Evolutionary conservation across 192 early-diverging fungal genomes (phyloP), one percentile per base, ranked within the genome.

Genomic region (Backusella circina): DNA sequence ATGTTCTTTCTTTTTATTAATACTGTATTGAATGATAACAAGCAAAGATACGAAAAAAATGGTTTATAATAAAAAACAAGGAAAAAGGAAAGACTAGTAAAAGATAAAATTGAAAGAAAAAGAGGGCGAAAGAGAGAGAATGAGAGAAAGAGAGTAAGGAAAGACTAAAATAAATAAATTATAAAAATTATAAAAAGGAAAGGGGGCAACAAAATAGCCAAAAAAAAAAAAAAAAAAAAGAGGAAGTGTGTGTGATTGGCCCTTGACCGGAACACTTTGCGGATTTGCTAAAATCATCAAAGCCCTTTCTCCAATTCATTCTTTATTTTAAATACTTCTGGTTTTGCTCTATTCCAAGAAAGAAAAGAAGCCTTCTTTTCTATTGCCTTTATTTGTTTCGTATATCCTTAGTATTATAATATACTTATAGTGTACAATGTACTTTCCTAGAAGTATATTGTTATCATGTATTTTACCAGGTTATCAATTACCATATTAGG

Each of bases 141-240:
- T 64, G 66, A 75, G n/a, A 26, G 35, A 67, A 39, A 50, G 61
- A 68, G 32, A 38, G 44, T n/a, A 65, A 38, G 33, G 37, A 51
- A 64, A 37, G 54, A 61, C 28, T 21, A 73, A 26, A 23, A 64
- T 33, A 54, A 68, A 32, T 9, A 33, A 69, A 35, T 51, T 33
- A 75, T 33, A 67, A 26, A 54, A 23, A 23, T 21, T 23, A 54
- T 16, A 51, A 51, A 51, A 51, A 51, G n/a, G 47, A 23, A 67
- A 41, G 44, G 51, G 41, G 44, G 50, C n/a, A n/a, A n/a, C n/a
- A n/a, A n/a, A n/a, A n/a, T n/a, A n/a, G n/a, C 32, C 21, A 32
- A 61, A 16, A 32, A 10, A 38, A n/a, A 12, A 23, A 1, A 38
- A 23, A 13, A 39, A 70, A 39, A 21, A 31, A 21, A 50, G 16